Evolutionary conservation across 257 asterid species (phyloP), one percentile per base, ranked within the genome.

Genomic region (Forsythia suspensa): DNA sequence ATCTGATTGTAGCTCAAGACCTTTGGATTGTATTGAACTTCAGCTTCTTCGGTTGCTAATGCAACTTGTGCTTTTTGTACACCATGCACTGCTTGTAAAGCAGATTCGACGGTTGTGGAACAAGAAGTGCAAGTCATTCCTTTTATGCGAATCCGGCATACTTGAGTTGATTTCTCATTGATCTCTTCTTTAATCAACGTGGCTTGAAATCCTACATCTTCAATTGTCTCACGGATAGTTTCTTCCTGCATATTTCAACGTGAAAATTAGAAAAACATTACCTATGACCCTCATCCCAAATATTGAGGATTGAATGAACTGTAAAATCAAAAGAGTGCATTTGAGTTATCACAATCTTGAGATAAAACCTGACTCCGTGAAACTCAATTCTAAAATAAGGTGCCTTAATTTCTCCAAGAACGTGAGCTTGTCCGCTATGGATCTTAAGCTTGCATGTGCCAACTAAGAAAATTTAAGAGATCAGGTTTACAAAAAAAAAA

Each of bases 181-280:
- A 69, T 43, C 20, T 86, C 91, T 52, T 87, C 89, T 57, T 83
- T 13, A 2, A 85, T 74, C 65, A 90, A 38, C 11, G 55, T 71
- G 10, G 92, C 92, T 73, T 88, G 76, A 72, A 90, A 91, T 29
- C 92, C 94, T 12, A 85, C 96, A 74, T 90, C 95, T 61, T 90
- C 92, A 8, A 87, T 87, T 3, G 87, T 78, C 73, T 90, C 90
- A 0, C 88, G 81, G 66, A 88, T 90, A 6, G n/a, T 72, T 65
- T 90, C 92, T 46, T 90, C 91, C 95, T 90, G 72, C 46, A 65
- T 43, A 73, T 75, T 16, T 38, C 21, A 71, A 68, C 46, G 7
- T 29, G 11, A 11, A 18, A 24, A 13, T 76, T 11, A 8, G 67
- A 18, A 59, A 59, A 20, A 20, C 29, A 8, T 6, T 20, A 59